These are phyloP conservation scores for Hypoxylon sp. DNA, from an alignment of 2,329 filamentous ascomycete species.

Conservation along the genomic window DNA sequence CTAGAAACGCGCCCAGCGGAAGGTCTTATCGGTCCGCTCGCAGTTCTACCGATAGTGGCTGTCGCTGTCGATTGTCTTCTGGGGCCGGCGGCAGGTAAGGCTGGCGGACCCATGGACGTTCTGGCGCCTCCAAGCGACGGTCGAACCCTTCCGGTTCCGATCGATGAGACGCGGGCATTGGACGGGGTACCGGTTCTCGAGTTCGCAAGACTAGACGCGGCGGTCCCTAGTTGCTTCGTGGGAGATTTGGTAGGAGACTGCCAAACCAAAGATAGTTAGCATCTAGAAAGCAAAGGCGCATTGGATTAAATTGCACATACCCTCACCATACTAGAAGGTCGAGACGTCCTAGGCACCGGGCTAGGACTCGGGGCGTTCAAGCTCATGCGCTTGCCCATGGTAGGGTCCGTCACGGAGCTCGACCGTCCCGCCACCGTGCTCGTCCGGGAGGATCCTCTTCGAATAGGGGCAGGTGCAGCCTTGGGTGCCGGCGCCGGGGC, in stretches of 20 bases:
- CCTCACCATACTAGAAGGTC: constrained; percentile 67
- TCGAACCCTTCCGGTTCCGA: constrained; percentile 62
- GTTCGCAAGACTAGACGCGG: constrained; percentile 65
- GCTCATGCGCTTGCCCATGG: constrained; percentile 72
- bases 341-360: constrained; percentile 68
- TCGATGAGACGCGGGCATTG: constrained; percentile 60
- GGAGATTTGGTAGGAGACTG: constrained; percentile 84
- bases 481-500: constrained; percentile 55
- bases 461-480: constrained; percentile 53
- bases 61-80: constrained; percentile 60
- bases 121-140: constrained; percentile 66
- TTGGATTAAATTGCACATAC: constrained; percentile 55
- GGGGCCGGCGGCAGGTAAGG: constrained; percentile 58
- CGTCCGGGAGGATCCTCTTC: constrained; percentile 53
- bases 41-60: constrained; percentile 53
- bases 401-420: constrained; percentile 66
- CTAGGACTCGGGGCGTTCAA: constrained; percentile 79
- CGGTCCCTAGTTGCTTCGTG: constrained; percentile 75
- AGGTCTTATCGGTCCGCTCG: constrained; percentile 52
- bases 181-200: constrained; percentile 75
- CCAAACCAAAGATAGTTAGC: constrained; percentile 46
- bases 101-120: constrained; percentile 76
- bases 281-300: constrained; percentile 9
- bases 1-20: constrained; percentile 56
- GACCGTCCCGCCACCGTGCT: constrained; percentile 56